Conservation (phyloP, 2,329 filamentous ascomycete genomes). For the Sporothrix brasiliensis region DNA sequence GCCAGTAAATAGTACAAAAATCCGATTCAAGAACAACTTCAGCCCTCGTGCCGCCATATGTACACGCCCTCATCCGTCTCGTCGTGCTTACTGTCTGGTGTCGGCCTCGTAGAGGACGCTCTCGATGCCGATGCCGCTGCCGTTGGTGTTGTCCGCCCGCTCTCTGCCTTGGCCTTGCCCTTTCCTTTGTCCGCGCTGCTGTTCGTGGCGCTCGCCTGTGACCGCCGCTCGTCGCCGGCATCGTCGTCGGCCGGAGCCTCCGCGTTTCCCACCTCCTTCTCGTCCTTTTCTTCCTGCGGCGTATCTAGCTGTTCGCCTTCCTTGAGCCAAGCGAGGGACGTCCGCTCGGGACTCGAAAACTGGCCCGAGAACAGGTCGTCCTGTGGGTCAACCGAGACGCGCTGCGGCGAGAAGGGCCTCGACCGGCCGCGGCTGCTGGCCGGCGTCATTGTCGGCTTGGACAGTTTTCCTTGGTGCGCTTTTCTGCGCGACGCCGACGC, state of each 20-base stretch:
- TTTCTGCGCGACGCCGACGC: slow-evolving; percentile 60
- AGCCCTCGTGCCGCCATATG: slow-evolving; percentile 31
- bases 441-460: background rate
- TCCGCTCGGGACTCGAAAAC: slow-evolving; percentile 21
- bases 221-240: background rate
- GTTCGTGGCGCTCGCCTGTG: slow-evolving; percentile 8
- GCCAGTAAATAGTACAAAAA: background rate
- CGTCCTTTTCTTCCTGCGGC: background rate
- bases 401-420: slow-evolving; percentile 64
- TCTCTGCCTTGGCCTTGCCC: slow-evolving; percentile 7
- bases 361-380: slow-evolving; percentile 38
- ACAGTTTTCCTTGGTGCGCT: slow-evolving; percentile 45
- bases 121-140: background rate
- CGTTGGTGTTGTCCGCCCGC: background rate
- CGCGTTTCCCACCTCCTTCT: background rate
- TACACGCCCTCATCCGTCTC: slow-evolving; percentile 32
- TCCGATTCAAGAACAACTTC: background rate
- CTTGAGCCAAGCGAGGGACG: slow-evolving; percentile 1
- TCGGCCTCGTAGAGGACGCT: slow-evolving; percentile 3
- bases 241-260: background rate
- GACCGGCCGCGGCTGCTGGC: slow-evolving; percentile 49
- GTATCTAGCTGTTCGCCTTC: slow-evolving; percentile 17
- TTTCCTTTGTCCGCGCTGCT: slow-evolving; percentile 24
- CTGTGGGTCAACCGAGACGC: slow-evolving; percentile 43
- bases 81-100: background rate